These are phyloP conservation scores for Serpula lacrymans DNA, from an alignment of 768 basidiomycete genomes.

Conservation along the genomic window DNA sequence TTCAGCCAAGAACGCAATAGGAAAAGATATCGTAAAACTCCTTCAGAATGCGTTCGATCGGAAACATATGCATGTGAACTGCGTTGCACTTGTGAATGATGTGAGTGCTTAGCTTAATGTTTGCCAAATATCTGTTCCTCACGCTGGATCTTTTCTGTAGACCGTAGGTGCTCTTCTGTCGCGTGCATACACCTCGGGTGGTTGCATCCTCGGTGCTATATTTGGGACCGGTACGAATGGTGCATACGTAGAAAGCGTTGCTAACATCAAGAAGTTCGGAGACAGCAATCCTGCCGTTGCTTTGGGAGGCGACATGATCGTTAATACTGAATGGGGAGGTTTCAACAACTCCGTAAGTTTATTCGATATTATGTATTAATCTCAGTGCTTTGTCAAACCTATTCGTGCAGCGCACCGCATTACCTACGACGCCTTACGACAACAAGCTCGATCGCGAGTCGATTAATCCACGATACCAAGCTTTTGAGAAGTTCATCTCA, in stretches of 20 bases:
- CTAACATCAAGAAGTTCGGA: constrained; percentile 81
- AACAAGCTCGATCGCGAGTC: constrained; percentile 89
- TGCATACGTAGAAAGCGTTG: constrained; percentile 88
- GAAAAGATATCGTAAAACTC: constrained; percentile 84
- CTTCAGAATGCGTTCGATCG: constrained; percentile 90
- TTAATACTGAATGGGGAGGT: constrained; percentile 98
- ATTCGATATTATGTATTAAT: constrained; percentile 1
- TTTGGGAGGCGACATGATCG: constrained; percentile 79
- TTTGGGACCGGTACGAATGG: constrained; percentile 99
- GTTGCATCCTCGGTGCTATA: constrained; percentile 85
- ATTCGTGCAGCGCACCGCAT: constrained; percentile 58
- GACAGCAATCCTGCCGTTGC: constrained; percentile 55
- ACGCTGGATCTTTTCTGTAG: constrained; percentile 39
- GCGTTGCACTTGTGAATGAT: constrained; percentile 92
- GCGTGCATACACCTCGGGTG: constrained; percentile 89
- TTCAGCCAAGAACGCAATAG: constrained; percentile 84
- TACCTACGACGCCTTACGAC: constrained; percentile 89
- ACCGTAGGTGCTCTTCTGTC: constrained; percentile 95
- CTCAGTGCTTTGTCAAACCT: constrained; percentile 4
- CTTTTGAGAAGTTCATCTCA: constrained; percentile 97
- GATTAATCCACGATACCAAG: constrained; percentile 91
- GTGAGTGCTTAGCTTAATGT: constrained; percentile 42
- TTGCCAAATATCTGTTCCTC: too few species aligned
- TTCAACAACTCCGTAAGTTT: constrained; percentile 88
- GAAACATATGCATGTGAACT: constrained; percentile 89